Evolutionary conservation across 257 asterid species (phyloP), one percentile per base, ranked within the genome.

Genomic region (Coffea eugenioides): DNA sequence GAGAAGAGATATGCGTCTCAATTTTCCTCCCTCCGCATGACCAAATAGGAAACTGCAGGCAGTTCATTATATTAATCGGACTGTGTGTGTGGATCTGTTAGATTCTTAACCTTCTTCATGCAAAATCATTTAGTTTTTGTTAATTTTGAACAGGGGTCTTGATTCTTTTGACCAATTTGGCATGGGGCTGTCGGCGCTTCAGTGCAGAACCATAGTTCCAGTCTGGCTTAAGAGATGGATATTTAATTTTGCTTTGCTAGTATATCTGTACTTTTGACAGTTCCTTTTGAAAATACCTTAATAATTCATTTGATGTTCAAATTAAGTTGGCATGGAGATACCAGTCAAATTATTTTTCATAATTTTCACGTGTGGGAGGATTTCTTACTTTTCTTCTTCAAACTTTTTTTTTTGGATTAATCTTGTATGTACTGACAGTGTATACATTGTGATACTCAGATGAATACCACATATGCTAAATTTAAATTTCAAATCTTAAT

Each of bases 101-200:
- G 31, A 67, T 16, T 20, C 62, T 16, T 18, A 56, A 56, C 76
- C 77, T 81, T 73, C 41, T 83, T 80, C 62, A 54, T 27, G 13
- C 71, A 27, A 31, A 31, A 66, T 27, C 45, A 31, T 66, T 13
- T 27, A 13, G 12, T 39, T 64, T n/a, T 64, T 0, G 27, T 27
- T 5, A 11, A 10, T 25, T 2, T 64, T 64, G 69, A 25, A 65
- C 8, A 65, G 69, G 25, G 68, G 20, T 23, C 41, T 27, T 27
- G 80, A 86, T 81, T 86, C 82, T 67, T 48, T 65, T 76, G 78
- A 69, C 81, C 66, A 79, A 80, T 86, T 89, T 87, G 94, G 89
- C 92, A 46, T 77, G 87, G 82, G 82, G 92, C 89, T 89, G 95
- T 90, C 89, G 88, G 87, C 77, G 80, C 77, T 27, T 41, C 25